phyloP scores from a whole-genome alignment of 148 eudicot species.

The Diospyros kaki region DNA sequence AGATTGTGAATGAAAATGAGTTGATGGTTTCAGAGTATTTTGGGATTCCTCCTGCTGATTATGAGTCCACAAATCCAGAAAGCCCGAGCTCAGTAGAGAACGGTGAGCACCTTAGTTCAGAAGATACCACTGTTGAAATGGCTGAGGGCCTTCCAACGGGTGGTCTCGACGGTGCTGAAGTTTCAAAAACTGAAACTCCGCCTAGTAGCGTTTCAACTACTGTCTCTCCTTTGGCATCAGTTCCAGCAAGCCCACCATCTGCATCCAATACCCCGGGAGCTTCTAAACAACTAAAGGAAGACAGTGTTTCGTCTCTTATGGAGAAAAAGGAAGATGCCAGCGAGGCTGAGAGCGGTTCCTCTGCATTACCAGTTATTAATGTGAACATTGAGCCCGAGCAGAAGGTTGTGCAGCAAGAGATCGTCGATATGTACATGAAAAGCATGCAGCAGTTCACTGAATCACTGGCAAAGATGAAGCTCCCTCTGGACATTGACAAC shows the following conservation, averaged over 20 bases:
- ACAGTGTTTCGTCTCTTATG: neutral
- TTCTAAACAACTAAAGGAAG: constrained; percentile 5
- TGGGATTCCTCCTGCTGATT: constrained; percentile 8
- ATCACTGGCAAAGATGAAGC: constrained; percentile 30
- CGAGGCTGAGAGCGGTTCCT: constrained; percentile 10
- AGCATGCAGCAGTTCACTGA: constrained; percentile 38
- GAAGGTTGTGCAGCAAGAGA: constrained; percentile 25
- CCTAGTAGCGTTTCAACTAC: neutral
- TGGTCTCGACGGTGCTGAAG: constrained; percentile 3
- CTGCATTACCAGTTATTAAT: neutral
- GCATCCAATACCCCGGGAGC: constrained; percentile 6
- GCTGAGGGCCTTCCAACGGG: neutral
- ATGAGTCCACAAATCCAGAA: neutral
- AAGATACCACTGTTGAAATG: neutral
- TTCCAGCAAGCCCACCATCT: neutral
- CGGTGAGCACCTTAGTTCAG: neutral
- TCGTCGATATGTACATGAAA: constrained; percentile 33
- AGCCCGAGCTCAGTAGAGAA: neutral
- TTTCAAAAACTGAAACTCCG: constrained; percentile 10
- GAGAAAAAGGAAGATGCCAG: constrained; percentile 11
- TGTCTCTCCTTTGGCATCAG: neutral
- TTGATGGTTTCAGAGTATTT: constrained; percentile 30
- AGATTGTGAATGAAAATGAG: constrained; percentile 18
- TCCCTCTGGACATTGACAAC: constrained; percentile 15
- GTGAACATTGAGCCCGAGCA: constrained; percentile 13